phyloP scores from a whole-genome alignment of 2,329 filamentous ascomycete species.

The Colletotrichum cereale region DNA sequence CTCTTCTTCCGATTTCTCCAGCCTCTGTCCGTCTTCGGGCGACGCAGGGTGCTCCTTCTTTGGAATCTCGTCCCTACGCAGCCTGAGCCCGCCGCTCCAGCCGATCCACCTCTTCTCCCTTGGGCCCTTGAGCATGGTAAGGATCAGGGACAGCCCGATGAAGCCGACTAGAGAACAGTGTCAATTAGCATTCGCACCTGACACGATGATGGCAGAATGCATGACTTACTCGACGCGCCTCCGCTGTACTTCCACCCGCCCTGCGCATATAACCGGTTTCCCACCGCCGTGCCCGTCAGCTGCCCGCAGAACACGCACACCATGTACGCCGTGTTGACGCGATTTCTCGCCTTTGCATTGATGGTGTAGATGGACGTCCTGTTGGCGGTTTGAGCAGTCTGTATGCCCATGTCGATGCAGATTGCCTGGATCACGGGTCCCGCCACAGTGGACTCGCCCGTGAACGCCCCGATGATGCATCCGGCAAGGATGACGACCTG shows the following conservation, averaged over 20 bases:
- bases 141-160: slow-evolving; percentile 38
- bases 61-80: slow-evolving; percentile 24
- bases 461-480: slow-evolving; percentile 76
- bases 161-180: slow-evolving; percentile 29
- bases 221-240: slow-evolving; percentile 53
- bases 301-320: slow-evolving; percentile 80
- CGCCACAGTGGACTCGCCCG: slow-evolving; percentile 73
- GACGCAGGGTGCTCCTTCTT: slow-evolving; percentile 20
- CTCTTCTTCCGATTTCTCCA: not conserved
- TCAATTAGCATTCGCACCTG: not conserved
- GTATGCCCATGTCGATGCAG: slow-evolving; percentile 76
- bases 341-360: slow-evolving; percentile 77
- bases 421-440: slow-evolving; percentile 81
- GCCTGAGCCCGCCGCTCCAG: slow-evolving; percentile 35
- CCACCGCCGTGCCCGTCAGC: slow-evolving; percentile 75
- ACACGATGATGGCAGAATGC: not conserved
- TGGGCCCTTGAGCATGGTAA: slow-evolving; percentile 35
- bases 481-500: slow-evolving; percentile 70
- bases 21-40: slow-evolving; percentile 25
- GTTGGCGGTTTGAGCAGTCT: slow-evolving; percentile 81
- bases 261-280: slow-evolving; percentile 64
- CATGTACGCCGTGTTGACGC: slow-evolving; percentile 89
- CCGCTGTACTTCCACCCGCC: slow-evolving; percentile 66
- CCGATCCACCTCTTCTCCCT: slow-evolving; percentile 39
- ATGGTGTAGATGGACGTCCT: slow-evolving; percentile 77